Percentiles rank a stretch among this genome's conserved stretches.
These are phyloP conservation scores for Spirogloea muscicola DNA, from an alignment of 139 green algal species.

Conservation along the genomic window DNA sequence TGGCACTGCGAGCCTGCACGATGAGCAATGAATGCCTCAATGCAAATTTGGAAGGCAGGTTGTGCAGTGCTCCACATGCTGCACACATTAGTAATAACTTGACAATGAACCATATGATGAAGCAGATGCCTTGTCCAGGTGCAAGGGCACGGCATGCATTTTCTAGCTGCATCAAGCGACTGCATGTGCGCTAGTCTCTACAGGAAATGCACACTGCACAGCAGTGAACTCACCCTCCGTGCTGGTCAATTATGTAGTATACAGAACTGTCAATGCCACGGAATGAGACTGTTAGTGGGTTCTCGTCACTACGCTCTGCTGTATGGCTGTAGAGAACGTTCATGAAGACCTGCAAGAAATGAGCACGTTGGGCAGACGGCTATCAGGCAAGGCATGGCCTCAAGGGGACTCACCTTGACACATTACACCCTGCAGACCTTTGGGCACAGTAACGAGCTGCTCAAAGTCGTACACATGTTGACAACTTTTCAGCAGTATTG, in stretches of 20 bases:
- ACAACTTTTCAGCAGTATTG: no score
- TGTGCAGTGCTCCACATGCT: not conserved
- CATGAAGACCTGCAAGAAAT: constrained; percentile 74
- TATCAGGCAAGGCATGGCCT: no score
- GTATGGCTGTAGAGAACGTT: constrained; percentile 99
- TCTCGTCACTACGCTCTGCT: constrained; percentile 88
- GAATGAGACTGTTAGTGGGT: constrained; percentile 81
- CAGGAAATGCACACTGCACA: not conserved
- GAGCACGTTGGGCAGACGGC: no score
- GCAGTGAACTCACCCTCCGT: not conserved
- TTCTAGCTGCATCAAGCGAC: not conserved
- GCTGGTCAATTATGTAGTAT: not conserved
- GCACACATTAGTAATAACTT: not conserved
- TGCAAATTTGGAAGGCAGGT: not conserved
- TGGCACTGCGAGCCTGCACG: constrained; percentile 1
- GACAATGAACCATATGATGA: not conserved
- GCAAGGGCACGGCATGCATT: not conserved
- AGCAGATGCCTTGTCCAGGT: not conserved
- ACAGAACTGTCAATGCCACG: constrained; percentile 2
- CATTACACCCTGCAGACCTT: not conserved
- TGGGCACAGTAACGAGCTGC: not conserved
- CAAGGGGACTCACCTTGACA: no score
- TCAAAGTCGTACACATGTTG: not conserved
- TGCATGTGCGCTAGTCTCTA: not conserved
- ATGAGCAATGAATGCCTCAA: not conserved